Percentiles rank a stretch among this genome's conserved stretches.
phyloP scores from a whole-genome alignment of 805 yeast species.

The Cyberlindnera sargentensis region DNA sequence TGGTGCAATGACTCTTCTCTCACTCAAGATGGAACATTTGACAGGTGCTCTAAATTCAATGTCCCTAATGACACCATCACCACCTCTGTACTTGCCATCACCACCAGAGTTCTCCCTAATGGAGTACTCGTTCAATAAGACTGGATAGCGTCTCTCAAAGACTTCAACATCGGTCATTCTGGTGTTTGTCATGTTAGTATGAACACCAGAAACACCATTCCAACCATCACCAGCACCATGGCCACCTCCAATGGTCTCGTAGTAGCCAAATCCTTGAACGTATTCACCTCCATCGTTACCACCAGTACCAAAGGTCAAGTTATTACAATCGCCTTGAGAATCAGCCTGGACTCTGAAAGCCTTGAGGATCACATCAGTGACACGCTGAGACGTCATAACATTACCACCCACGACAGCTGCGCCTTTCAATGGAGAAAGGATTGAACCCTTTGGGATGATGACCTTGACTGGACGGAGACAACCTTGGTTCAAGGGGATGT shows the following conservation, averaged over 20 bases:
- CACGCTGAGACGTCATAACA: conserved; percentile 90
- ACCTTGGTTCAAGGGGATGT: conserved; percentile 91
- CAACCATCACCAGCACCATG: conserved; percentile 87
- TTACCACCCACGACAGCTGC: conserved; percentile 96
- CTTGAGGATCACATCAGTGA: conserved; percentile 80
- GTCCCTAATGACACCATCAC: conserved; percentile 82
- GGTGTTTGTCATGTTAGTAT: conserved; percentile 91
- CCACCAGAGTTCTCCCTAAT: conserved; percentile 79
- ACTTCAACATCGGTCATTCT: conserved; percentile 88
- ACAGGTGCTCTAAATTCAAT: conserved; percentile 70
- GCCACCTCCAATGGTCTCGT: conserved; percentile 94
- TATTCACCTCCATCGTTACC: conserved; percentile 47
- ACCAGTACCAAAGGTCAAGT: conserved; percentile 83
- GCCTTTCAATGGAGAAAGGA: conserved; percentile 69
- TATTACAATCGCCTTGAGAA: conserved; percentile 94
- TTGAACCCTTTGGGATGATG: conserved; percentile 51
- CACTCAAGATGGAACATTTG: conserved; percentile 76
- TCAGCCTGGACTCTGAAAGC: conserved; percentile 90
- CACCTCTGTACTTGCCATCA: conserved; percentile 63
- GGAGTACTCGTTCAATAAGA: conserved; percentile 62
- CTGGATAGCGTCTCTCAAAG: conserved; percentile 85
- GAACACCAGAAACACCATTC: conserved; percentile 87
- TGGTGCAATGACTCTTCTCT: conserved; percentile 79
- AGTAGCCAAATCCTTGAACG: conserved; percentile 74
- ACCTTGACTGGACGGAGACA: conserved; percentile 76